phyloP scores from a whole-genome alignment of 2,329 filamentous ascomycete genomes.

The Calonectria multiphialidica region DNA sequence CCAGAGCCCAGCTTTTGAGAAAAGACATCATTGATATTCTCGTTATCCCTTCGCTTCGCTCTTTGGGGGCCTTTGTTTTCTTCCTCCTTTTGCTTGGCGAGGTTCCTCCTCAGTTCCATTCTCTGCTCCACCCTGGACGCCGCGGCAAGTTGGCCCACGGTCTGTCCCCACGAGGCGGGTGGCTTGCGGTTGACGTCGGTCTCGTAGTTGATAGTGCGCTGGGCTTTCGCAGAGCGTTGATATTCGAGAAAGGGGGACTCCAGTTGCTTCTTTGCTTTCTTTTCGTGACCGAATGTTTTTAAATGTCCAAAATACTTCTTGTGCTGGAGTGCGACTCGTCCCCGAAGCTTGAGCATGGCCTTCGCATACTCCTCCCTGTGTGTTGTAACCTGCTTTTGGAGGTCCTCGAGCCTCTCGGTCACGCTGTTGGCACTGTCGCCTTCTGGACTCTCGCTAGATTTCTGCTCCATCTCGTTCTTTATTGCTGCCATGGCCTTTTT shows the following conservation, averaged over 20 bases:
- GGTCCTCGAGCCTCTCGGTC: constrained; percentile 31
- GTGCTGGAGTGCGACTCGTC: constrained; percentile 38
- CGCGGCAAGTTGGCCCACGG: constrained; percentile 19
- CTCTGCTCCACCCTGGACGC: constrained; percentile 24
- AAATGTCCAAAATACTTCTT: constrained; percentile 45
- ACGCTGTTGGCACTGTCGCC: constrained; percentile 9
- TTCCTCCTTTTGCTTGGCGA: constrained; percentile 10
- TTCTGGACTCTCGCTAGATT: neutral
- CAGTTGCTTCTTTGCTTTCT: constrained; percentile 30
- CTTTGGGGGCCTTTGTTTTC: neutral
- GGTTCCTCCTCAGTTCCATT: constrained; percentile 14
- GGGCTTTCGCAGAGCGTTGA: neutral
- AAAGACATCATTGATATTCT: constrained; percentile 24
- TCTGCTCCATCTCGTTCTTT: constrained; percentile 26
- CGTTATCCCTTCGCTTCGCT: neutral
- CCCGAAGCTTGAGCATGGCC: constrained; percentile 46
- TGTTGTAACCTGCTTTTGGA: constrained; percentile 40
- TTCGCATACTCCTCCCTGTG: constrained; percentile 42
- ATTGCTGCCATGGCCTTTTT: constrained; percentile 36
- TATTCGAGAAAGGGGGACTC: constrained; percentile 33
- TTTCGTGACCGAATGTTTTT: constrained; percentile 43
- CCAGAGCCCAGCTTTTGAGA: constrained; percentile 20
- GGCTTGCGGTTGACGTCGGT: constrained; percentile 6
- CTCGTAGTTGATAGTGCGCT: neutral
- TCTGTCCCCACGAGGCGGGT: constrained; percentile 14